phyloP scores from a whole-genome alignment of 164 flowering plant species.

The Macadamia tetraphylla region DNA sequence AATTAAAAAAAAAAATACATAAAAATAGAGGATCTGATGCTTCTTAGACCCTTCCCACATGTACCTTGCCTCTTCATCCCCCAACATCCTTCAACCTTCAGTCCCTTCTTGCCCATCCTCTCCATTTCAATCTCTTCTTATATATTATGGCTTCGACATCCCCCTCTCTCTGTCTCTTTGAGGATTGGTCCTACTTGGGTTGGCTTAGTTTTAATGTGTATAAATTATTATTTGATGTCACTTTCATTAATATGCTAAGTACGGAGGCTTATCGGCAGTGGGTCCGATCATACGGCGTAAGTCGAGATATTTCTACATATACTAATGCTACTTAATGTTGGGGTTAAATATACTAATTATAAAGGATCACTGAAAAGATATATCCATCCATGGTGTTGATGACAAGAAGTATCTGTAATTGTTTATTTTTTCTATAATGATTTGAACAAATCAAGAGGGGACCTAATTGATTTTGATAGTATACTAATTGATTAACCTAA shows the following conservation, averaged over 20 bases:
- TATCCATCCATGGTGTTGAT: not conserved
- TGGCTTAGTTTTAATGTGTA: not conserved
- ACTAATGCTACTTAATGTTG: not conserved
- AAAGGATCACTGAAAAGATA: not conserved
- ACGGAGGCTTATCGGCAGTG: not conserved
- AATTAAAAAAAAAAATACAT: not conserved
- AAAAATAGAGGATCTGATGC: not conserved
- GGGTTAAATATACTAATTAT: not conserved
- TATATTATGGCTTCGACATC: not conserved
- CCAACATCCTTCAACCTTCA: not conserved
- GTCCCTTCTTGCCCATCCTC: too few species aligned
- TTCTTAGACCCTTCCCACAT: not conserved
- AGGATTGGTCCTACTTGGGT: not conserved
- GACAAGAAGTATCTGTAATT: not conserved
- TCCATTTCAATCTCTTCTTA: too few species aligned
- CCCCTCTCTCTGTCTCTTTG: not conserved
- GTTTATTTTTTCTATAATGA: not conserved
- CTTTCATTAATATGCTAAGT: not conserved
- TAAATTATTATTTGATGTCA: not conserved
- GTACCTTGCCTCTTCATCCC: not conserved
- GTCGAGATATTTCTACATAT: not conserved
- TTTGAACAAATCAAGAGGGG: not conserved
- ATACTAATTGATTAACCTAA: not conserved
- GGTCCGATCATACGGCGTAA: not conserved
- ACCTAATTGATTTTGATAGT: not conserved